Percentiles rank a stretch among this genome's conserved stretches.
These are phyloP conservation scores for Suillus occidentalis DNA, from an alignment of 768 basidiomycete species.

Conservation along the genomic window DNA sequence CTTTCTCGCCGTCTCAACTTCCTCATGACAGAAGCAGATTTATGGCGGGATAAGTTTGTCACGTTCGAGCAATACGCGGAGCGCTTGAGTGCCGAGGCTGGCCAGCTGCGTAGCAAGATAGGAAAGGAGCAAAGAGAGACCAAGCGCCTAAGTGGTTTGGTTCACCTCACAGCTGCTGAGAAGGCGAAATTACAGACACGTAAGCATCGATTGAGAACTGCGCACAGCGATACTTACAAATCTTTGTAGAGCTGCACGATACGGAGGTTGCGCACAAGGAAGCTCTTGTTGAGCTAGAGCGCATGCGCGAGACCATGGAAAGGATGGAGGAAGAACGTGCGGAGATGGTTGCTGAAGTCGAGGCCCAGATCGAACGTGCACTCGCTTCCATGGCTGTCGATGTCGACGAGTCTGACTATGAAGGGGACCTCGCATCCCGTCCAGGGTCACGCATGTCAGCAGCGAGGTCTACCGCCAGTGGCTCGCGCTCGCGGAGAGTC, in stretches of 20 bases:
- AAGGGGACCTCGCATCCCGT: conserved; percentile 53
- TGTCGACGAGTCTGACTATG: conserved; percentile 71
- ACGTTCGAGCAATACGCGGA: conserved; percentile 94
- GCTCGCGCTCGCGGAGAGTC: conserved; percentile 54
- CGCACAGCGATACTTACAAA: not conserved
- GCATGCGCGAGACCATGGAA: conserved; percentile 84
- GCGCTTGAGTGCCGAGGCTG: conserved; percentile 83
- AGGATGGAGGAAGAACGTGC: conserved; percentile 85
- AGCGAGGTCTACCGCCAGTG: conserved; percentile 43
- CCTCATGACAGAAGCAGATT: conserved; percentile 86
- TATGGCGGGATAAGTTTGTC: conserved; percentile 93
- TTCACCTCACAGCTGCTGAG: conserved; percentile 75
- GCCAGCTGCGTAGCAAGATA: conserved; percentile 82
- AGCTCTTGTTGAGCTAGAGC: conserved; percentile 76
- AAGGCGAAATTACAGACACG: conserved; percentile 77
- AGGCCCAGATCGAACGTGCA: conserved; percentile 87
- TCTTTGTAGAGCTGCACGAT: conserved; percentile 65
- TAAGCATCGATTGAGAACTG: conserved; percentile 39
- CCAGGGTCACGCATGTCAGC: conserved; percentile 67
- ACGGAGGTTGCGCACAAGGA: conserved; percentile 82
- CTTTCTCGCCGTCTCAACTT: conserved; percentile 84
- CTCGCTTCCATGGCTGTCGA: conserved; percentile 84
- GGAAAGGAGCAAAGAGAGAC: conserved; percentile 91
- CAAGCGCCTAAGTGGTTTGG: conserved; percentile 76
- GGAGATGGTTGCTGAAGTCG: conserved; percentile 91